These are phyloP conservation scores for Geranomyces michiganensis DNA, from an alignment of 192 early-diverging fungal species.

Conservation along the genomic window DNA sequence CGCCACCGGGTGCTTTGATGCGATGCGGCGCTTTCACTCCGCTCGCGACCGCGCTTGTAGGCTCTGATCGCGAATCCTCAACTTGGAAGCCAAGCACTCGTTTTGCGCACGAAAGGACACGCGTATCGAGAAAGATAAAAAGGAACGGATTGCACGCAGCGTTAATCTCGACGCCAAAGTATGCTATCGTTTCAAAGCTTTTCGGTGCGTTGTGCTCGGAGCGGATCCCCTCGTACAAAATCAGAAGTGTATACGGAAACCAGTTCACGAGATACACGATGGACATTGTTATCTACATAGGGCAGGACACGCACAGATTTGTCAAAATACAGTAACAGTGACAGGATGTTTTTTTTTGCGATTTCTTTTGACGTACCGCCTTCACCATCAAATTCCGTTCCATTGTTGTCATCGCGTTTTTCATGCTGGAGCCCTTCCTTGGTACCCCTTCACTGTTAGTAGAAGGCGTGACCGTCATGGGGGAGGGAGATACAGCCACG, in stretches of 20 bases:
- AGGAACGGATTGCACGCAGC: not conserved
- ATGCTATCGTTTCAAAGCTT: not conserved
- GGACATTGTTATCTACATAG: not conserved
- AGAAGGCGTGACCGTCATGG: not conserved
- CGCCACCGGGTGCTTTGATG: too few species aligned
- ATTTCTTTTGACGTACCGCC: not conserved
- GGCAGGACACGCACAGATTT: too few species aligned
- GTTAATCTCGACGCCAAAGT: conserved; percentile 2
- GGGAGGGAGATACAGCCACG: not conserved
- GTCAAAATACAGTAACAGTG: too few species aligned
- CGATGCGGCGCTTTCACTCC: too few species aligned
- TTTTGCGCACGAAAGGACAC: not conserved
- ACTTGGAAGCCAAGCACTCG: not conserved
- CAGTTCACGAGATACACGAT: not conserved
- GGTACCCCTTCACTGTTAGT: not conserved
- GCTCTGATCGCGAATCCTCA: not conserved
- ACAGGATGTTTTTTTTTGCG: too few species aligned
- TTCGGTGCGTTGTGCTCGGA: not conserved
- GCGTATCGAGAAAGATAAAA: not conserved
- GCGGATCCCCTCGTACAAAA: not conserved
- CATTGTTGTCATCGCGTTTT: not conserved
- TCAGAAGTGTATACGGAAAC: not conserved
- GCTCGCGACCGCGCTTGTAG: not conserved
- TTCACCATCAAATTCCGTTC: not conserved
- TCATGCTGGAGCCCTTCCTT: not conserved